Conservation (phyloP, 352 stramenopile genomes). For the Pythium insidiosum region DNA sequence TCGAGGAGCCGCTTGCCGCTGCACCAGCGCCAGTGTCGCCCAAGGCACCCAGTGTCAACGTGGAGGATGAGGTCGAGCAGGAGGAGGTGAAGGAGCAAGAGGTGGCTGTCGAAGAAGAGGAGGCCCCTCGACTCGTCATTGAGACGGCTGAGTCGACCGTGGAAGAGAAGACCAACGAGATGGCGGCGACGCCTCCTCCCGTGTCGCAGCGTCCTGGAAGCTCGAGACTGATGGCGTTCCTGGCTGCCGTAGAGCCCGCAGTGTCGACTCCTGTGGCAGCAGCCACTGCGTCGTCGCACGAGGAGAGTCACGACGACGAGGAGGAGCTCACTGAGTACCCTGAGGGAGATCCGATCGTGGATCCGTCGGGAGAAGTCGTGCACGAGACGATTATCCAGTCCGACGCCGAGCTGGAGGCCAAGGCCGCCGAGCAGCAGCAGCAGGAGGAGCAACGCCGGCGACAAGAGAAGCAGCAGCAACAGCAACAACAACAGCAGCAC, state of each 20-base stretch:
- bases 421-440: neutral
- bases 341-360: slow-evolving; percentile 12
- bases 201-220: slow-evolving; percentile 8
- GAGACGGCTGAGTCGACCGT: neutral
- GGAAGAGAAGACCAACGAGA: slow-evolving; percentile 7
- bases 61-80: slow-evolving; percentile 9
- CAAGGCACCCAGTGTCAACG: slow-evolving; percentile 9
- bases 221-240: slow-evolving; percentile 45
- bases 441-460: neutral
- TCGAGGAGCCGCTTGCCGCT: neutral
- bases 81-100: slow-evolving; percentile 7
- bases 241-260: slow-evolving; percentile 28
- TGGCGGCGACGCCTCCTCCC: neutral
- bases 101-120: slow-evolving; percentile 17
- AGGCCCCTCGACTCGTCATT: too few species aligned
- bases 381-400: slow-evolving; percentile 10
- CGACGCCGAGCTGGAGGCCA: neutral
- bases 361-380: slow-evolving; percentile 12
- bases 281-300: too few species aligned
- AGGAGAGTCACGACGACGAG: too few species aligned
- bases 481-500: neutral
- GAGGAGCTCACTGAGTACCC: too few species aligned
- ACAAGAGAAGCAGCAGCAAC: neutral
- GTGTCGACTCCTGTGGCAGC: slow-evolving; percentile 2
- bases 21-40: slow-evolving; percentile 2